These are phyloP conservation scores for Talaromyces sp. DNA, from an alignment of 2,329 filamentous ascomycete species.

Conservation along the genomic window DNA sequence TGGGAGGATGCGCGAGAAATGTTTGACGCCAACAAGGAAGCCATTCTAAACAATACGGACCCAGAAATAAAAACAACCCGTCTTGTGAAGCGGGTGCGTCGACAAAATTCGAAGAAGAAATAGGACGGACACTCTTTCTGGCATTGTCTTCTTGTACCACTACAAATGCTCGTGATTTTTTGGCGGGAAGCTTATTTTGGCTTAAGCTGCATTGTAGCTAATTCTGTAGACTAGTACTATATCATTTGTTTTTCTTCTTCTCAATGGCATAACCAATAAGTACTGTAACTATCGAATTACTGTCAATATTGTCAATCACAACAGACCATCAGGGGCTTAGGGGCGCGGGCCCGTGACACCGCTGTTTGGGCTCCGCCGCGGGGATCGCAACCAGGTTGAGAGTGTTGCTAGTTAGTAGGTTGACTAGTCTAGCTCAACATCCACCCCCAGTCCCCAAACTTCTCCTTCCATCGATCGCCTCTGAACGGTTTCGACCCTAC, in stretches of 20 bases:
- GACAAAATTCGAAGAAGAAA: not conserved
- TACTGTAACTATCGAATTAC: not conserved
- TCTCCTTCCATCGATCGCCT: not conserved
- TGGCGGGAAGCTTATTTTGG: not conserved
- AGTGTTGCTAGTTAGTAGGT: not conserved
- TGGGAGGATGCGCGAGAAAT: conserved; percentile 52
- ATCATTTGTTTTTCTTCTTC: not conserved
- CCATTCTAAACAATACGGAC: not conserved
- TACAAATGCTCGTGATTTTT: not conserved
- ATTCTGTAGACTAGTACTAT: not conserved
- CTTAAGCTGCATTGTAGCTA: not conserved
- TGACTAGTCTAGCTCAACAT: not conserved
- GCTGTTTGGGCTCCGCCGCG: conserved; percentile 7
- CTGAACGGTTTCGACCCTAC: not conserved
- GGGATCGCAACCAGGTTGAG: not conserved
- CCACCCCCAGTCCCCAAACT: not conserved
- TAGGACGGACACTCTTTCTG: not conserved
- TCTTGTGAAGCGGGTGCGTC: not conserved
- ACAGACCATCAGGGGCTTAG: conserved; percentile 1
- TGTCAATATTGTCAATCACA: not conserved
- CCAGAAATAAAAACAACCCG: not conserved
- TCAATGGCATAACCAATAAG: not conserved
- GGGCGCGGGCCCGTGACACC: conserved; percentile 2
- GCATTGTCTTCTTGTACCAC: not conserved
- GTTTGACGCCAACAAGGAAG: conserved; percentile 15